Base-by-base conservation (phyloP, 495 filamentous ascomycete genomes). In the Penicillium waksmanii region DNA sequence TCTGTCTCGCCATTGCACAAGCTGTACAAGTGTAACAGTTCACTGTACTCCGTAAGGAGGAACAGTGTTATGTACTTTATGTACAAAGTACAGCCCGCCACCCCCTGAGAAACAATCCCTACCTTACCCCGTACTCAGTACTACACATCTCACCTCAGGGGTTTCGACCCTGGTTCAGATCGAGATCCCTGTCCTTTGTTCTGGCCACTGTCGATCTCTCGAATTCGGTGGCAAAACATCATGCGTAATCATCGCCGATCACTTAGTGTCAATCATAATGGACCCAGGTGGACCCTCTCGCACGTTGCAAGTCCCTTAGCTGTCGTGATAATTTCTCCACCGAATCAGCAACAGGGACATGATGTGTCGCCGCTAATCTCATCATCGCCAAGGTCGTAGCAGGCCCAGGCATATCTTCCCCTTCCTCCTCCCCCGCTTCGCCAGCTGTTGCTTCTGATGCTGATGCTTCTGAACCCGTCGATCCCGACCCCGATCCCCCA, bases 301-400 rank as follows among this genome's bases (percentile, higher is more conserved):
- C 53, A 56, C 64, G 64, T 36, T 53, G 64, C 34, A 58, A 48
- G 51, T 62, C 64, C 49, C 52, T 21, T 40, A 70, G 38, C 25
- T 65, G 61, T 12, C 57, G 60, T 38, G 67, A 57, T 33, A 70
- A 35, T 12, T 56, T 46, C 9, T 54, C 35, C 25, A 67, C 65
- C 50, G 62, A 58, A 35, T 65, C 67, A 27, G 65, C 65, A 7
- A 70, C 65, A 19, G 57, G 58, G 38, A 60, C 62, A 48, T 70
- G 67, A 35, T 63, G 64, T 43, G 60, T 61, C 35, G 64, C 59
- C n/a, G 64, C 66, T 31, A 57, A 51, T 12, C 66, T 64, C 19
- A 71, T 48, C 55, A 62, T 56, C 27, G 57, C 58, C 53, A 67
- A 53, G 21, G 62, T 63, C 25, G 58, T 61, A 15, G 34, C 35